Base-by-base conservation (phyloP, 768 basidiomycete genomes). In the Exidia glandulosa region DNA sequence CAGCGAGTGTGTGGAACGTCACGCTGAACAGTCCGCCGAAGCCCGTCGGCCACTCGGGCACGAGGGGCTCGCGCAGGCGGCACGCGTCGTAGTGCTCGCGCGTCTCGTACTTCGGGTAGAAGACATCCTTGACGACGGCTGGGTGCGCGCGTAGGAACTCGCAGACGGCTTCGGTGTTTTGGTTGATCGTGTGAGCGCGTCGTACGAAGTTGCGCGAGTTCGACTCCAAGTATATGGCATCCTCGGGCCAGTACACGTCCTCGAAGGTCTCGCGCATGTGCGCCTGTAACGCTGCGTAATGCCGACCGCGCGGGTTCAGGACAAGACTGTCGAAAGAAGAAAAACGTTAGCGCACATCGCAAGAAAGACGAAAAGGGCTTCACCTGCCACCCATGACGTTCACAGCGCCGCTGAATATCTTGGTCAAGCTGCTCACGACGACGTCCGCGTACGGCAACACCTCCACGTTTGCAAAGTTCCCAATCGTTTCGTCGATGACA, bases 321-420 rank as follows among this genome's bases (percentile, higher is more conserved):
- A 94, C 86, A 6, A 98, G 79, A 66, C 95, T 98, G 65, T 1
- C 34, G 25, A 50, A 23, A 34, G 37, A 47, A 47, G 45, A 32
- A 16, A 32, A 16, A 36, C 25, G 36, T 34, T 30, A 25, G 32
- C 34, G 33, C 13, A 47, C 14, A 32, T 30, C 37, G 29, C 19
- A 29, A 55, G 57, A 29, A 32, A 48, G 16, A n/a, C n/a, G n/a
- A n/a, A n/a, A n/a, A n/a, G n/a, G n/a, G n/a, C n/a, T 81, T 57
- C 66, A 95, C 95, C 90, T 90, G 68, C 95, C 95, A 50, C 95
- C 95, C 95, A 98, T 97, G 57, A 94, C 92, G 67, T 99, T 97
- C 37, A 86, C 82, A 58, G 89, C 87, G 1, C 95, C 95, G 63
- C 91, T 94, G 75, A 99, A 98, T 31, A 98, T 79, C 76, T 98